Percentiles rank a stretch among this genome's conserved stretches.
Conservation (phyloP, 768 basidiomycete genomes). For the Lactifluus subvellereus region DNA sequence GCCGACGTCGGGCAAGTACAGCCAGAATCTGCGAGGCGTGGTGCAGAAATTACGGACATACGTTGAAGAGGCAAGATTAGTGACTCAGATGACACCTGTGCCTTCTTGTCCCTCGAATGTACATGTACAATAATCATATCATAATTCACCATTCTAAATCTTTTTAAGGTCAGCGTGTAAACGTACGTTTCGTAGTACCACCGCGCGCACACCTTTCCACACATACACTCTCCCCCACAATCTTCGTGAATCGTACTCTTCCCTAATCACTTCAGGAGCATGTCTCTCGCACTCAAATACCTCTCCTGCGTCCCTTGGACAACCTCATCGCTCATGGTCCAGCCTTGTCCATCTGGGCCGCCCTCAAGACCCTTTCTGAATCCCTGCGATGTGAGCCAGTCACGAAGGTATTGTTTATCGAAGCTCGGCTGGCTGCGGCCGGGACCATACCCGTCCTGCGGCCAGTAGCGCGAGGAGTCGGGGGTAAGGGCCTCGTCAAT, state of each 20-base stretch:
- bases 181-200: too few species aligned
- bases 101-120: too few species aligned
- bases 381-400: conserved; percentile 73
- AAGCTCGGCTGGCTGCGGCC: conserved; percentile 84
- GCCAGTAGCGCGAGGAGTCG: conserved; percentile 98
- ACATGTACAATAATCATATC: background rate
- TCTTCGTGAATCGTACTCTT: background rate
- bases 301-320: conserved; percentile 70
- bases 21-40: conserved; percentile 68
- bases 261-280: conserved; percentile 33
- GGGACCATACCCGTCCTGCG: conserved; percentile 59
- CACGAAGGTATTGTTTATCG: conserved; percentile 94
- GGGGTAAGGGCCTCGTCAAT: conserved; percentile 97
- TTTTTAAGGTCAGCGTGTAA: too few species aligned
- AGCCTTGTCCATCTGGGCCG: conserved; percentile 68
- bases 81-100: background rate
- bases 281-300: conserved; percentile 69
- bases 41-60: conserved; percentile 65
- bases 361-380: conserved; percentile 76
- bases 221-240: background rate
- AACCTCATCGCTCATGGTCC: conserved; percentile 69
- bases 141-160: background rate
- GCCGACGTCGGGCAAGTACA: conserved; percentile 80
- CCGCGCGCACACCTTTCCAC: background rate
- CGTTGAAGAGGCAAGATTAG: conserved; percentile 45